phyloP scores from a whole-genome alignment of 2,329 filamentous ascomycete species.

The Colletotrichum zoysiae region DNA sequence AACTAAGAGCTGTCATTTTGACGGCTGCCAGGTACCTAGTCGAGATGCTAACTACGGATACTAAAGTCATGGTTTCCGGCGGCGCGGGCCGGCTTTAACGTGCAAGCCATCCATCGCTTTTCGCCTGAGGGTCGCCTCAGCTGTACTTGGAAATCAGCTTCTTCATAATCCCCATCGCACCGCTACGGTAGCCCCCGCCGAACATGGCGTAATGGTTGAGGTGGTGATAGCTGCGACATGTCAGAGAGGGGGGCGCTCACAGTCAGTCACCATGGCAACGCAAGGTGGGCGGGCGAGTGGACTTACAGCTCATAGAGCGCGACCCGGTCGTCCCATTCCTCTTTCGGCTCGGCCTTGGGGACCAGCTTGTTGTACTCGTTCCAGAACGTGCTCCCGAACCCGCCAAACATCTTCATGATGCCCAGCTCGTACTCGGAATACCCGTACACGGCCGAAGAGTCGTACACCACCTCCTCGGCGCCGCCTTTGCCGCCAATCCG shows the following conservation, averaged over 20 bases:
- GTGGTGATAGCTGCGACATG: constrained; percentile 78
- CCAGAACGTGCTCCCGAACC: constrained; percentile 80
- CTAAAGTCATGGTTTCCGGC: not conserved
- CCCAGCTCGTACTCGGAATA: constrained; percentile 93
- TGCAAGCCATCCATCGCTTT: constrained; percentile 6
- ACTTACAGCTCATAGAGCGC: constrained; percentile 85
- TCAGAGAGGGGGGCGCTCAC: constrained; percentile 41
- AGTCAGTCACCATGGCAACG: constrained; percentile 16
- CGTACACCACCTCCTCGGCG: constrained; percentile 82
- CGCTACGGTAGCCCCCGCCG: constrained; percentile 80
- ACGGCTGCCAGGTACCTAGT: not conserved
- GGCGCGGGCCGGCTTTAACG: constrained; percentile 36
- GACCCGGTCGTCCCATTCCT: constrained; percentile 88
- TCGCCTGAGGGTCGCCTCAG: constrained; percentile 14
- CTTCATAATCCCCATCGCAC: constrained; percentile 85
- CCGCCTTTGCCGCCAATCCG: constrained; percentile 65
- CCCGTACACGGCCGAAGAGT: constrained; percentile 84
- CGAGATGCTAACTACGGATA: not conserved
- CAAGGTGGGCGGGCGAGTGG: not conserved
- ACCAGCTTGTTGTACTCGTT: constrained; percentile 81
- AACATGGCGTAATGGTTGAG: constrained; percentile 91
- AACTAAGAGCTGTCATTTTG: constrained; percentile 10
- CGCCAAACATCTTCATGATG: constrained; percentile 97
- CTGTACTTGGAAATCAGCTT: constrained; percentile 80
- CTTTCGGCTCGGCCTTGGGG: constrained; percentile 82